Evolutionary conservation across 2,329 filamentous ascomycete genomes (phyloP).

Genomic region (Penicillium sp.): DNA sequence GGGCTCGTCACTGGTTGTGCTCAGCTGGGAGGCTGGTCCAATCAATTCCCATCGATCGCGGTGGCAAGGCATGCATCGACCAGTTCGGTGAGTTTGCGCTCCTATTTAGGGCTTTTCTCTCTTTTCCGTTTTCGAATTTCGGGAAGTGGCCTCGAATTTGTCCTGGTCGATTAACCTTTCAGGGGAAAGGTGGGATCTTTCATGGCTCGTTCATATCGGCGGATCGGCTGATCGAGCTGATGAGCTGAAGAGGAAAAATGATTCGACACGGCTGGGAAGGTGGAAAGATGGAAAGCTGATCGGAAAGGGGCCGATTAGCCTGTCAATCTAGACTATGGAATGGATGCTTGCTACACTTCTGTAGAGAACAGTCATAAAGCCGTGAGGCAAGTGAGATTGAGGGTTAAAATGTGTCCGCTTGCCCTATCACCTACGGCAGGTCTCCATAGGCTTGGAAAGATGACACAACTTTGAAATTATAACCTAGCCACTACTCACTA

Average conservation of each 20-base stretch:
- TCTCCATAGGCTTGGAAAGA: too few species aligned
- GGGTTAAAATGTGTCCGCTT: too few species aligned
- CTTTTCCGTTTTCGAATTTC: neutral
- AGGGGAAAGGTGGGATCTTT: neutral
- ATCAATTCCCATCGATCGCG: neutral
- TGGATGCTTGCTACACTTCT: neutral
- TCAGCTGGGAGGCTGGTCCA: constrained; percentile 12
- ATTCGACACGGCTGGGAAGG: neutral
- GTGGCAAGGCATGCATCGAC: constrained; percentile 10
- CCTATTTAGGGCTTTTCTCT: constrained; percentile 13
- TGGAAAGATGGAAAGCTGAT: neutral
- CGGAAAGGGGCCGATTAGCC: neutral
- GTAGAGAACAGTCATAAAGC: too few species aligned
- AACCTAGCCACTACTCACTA: too few species aligned
- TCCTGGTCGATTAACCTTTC: neutral
- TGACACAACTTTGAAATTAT: too few species aligned
- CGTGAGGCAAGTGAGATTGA: too few species aligned
- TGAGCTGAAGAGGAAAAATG: too few species aligned
- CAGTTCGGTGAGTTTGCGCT: neutral
- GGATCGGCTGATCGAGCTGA: neutral
- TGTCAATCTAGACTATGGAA: neutral
- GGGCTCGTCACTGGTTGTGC: constrained; percentile 14
- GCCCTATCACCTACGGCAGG: too few species aligned
- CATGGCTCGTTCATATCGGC: neutral
- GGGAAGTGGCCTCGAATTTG: neutral